Evolutionary conservation across 805 yeast genomes (phyloP), one percentile per base, ranked within the genome.

Genomic region (Candida montana): DNA sequence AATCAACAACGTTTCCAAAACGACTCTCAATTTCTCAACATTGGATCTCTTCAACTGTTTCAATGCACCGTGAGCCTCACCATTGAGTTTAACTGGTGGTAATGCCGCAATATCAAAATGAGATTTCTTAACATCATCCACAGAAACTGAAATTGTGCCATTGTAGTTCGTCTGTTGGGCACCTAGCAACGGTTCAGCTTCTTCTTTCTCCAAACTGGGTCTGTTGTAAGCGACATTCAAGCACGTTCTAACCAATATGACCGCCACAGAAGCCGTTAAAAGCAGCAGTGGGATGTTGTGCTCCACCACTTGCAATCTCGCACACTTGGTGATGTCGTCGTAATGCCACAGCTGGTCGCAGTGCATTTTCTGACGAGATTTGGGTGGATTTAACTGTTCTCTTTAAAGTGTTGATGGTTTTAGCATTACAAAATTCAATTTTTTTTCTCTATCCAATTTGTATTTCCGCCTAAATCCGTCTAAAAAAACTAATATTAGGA

Each of bases 61-160:
- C n/a, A 67, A 55, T 7, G 61, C 57, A 4, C 88, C 87, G 46
- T 78, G 79, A 8, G 81, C 76, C 10, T 73, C 69, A 6, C 88
- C 89, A 58, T 80, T 81, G 9, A 71, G 69, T 44, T 74, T 73
- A 2, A 72, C 62, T 15, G 79, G 74, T 12, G 72, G 64, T 29
- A 83, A 57, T 17, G 73, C 70, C 16, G 74, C 67, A 26, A 83
- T 69, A 49, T 84, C 84, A 50, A 83, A 84, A 58, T 83, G 93
- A 34, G 55, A 37, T 31, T 39, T 45, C 36, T 57, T 57, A 11
- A 55, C 42, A n/a, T 73, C 74, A 26, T 75, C 75, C 33, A 77
- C 47, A 38, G 44, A 41, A 24, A 32, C 42, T 1, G 42, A 23
- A 11, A 13, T n/a, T 11, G 29, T 30, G 12, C 28, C 44, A 15